Base-by-base conservation (phyloP, 164 flowering plant species). In the Sedum album region DNA sequence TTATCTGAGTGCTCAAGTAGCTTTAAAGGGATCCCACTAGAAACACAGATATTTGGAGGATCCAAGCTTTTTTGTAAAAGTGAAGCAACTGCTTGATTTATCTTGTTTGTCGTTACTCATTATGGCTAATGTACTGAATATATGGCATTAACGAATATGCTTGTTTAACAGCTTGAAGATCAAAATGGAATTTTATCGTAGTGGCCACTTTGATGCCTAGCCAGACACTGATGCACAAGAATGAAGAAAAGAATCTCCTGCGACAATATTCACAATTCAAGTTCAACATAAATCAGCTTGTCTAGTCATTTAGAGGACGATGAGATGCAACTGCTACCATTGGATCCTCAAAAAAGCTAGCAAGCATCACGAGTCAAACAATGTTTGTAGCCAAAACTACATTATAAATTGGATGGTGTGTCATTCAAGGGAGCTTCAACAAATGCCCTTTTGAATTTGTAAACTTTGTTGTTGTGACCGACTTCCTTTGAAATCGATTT, bases 21-120 rank as follows among this genome's bases (percentile, higher is more conserved):
- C 53, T 48, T 48, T 48, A 48, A 48, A 48, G 53, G 53, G 21
- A 48, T 48, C 23, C 53, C 53, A 48, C 53, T 48, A 18, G 53
- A 48, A 48, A 48, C 23, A n/a, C 5, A 48, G 53, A 48, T 18
- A 48, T 13, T 48, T 42, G 5, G 18, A 18, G 53, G 53, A 48
- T 48, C 53, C 53, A 18, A 48, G 23, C 53, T 20, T 48, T 48
- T 48, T 48, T 18, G 21, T 18, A 7, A 48, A 18, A 7, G 21
- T 6, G 7, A 3, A 23, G 23, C 21, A 48, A 18, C 5, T 48
- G 53, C 53, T 20, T 48, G 53, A 48, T 48, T 4, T 48, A 18
- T 48, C 2, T 48, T 48, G 53, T 48, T 48, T 48, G 53, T 23
- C n/a, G 18, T n/a, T n/a, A n/a, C n/a, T n/a, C n/a, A n/a, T n/a